Evolutionary conservation across 164 flowering plant species (phyloP).

Genomic region (Magnolia changhungtana): DNA sequence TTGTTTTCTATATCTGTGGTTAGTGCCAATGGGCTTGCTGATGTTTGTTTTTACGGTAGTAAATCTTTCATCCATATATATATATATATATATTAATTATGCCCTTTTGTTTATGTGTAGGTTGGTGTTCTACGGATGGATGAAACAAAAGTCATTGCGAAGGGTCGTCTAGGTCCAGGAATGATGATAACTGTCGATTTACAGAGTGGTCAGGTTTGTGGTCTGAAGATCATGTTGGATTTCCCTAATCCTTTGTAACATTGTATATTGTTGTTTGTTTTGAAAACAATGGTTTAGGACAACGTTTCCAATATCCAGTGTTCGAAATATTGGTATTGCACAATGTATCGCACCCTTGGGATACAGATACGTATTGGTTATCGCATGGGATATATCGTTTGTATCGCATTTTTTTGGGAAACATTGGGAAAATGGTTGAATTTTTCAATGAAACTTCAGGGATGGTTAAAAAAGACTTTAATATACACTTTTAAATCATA

Average conservation of each 20-base stretch:
- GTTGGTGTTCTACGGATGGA: conserved; percentile 97
- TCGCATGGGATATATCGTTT: too few relatives aligned
- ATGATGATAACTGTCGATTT: conserved; percentile 98
- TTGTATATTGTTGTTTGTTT: too few relatives aligned
- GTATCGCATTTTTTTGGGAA: too few relatives aligned
- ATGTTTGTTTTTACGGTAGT: background rate
- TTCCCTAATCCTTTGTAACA: background rate
- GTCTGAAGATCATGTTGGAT: background rate
- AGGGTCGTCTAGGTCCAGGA: conserved; percentile 99
- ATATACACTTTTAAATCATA: too few relatives aligned
- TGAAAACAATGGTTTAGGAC: too few relatives aligned
- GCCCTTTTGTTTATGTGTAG: conserved; percentile 27
- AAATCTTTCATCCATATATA: background rate
- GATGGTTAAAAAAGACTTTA: too few relatives aligned
- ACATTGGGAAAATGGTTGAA: too few relatives aligned
- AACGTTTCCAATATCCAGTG: too few relatives aligned
- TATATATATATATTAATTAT: background rate
- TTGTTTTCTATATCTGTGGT: background rate
- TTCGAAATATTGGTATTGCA: too few relatives aligned
- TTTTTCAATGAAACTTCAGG: too few relatives aligned
- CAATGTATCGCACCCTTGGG: too few relatives aligned
- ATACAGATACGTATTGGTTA: too few relatives aligned
- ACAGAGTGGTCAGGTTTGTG: conserved; percentile 76
- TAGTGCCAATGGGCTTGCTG: background rate
- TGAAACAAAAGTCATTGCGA: conserved; percentile 83